Base-by-base conservation (phyloP, 768 basidiomycete genomes). In the Fomitopsis serialis region DNA sequence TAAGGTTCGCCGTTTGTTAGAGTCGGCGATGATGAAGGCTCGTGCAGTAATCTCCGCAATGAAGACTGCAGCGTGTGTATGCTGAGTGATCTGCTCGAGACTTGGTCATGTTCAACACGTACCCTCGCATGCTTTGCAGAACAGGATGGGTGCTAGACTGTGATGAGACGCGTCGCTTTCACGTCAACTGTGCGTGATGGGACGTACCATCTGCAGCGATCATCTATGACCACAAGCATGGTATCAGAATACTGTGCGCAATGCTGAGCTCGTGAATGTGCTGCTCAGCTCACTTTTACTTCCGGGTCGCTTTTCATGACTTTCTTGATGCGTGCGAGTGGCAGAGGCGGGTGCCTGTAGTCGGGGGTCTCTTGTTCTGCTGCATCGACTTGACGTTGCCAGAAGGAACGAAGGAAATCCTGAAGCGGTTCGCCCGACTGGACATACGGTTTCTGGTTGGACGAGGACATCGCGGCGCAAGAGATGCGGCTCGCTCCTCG, bases 61-160 rank as follows among this genome's bases (percentile, higher is more conserved):
- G 71, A 99, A 98, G 57, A 98, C 96, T 97, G 63, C 15, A 37
- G 2, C 24, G 35, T 13, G n/a, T 27, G 19, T 45, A 11, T 7
- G 19, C 21, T 45, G 5, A 45, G 46, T 15, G 37, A 40, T 11
- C 10, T 37, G 45, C n/a, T 15, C n/a, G 2, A 3, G n/a, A 23
- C 8, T 5, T 42, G 29, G 34, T 45, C n/a, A 24, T 12, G 42
- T 52, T 29, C 15, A 32, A 47, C 25, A 82, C 92, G 63, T 61
- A 98, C 96, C 89, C 79, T 98, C 96, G 72, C 96, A 98, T 50
- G 96, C 96, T 71, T 98, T 98, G 74, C 92, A 94, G 70, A 98
- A 96, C 36, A 98, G 73, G 54, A 98, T 89, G 6, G 96, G 96
- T 10, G 93, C 96, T 88, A 61, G 8, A 25, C 17, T 21, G n/a